Evolutionary conservation across 768 basidiomycete genomes (phyloP).

Genomic region (Leccinum ochraceum): DNA sequence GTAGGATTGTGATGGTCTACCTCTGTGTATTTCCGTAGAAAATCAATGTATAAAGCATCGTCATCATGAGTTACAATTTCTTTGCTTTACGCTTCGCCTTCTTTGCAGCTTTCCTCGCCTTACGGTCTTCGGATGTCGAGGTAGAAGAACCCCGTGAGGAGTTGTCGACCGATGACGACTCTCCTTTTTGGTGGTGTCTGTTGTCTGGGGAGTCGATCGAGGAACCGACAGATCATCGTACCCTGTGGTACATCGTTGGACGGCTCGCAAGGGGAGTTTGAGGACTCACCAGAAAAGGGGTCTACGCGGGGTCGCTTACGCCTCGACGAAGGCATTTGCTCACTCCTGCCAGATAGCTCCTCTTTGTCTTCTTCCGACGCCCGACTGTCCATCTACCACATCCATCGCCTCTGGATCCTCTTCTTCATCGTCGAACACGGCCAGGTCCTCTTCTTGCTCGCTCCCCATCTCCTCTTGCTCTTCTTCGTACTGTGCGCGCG

Average conservation of each 20-base stretch:
- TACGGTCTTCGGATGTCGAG: too few species aligned
- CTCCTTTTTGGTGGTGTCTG: conserved; percentile 13
- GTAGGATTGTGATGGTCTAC: too few species aligned
- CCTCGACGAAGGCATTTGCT: conserved; percentile 31
- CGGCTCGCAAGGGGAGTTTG: not conserved
- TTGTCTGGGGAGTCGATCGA: not conserved
- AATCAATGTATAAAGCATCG: conserved; percentile 17
- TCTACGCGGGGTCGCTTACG: conserved; percentile 57
- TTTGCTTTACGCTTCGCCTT: conserved; percentile 38
- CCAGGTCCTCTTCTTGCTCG: conserved; percentile 35
- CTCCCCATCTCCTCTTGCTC: too few species aligned
- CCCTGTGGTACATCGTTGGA: not conserved
- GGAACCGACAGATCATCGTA: too few species aligned
- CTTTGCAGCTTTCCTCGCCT: conserved; percentile 32
- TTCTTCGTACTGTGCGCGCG: too few species aligned
- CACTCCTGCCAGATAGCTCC: not conserved
- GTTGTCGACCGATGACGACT: not conserved
- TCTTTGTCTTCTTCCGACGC: conserved; percentile 29
- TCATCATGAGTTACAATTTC: conserved; percentile 14
- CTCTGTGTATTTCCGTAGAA: too few species aligned
- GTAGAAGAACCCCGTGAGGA: conserved; percentile 26
- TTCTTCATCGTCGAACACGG: conserved; percentile 37
- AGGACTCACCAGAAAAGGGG: conserved; percentile 60
- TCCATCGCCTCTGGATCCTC: conserved; percentile 14
- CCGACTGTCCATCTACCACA: conserved; percentile 20